Base-by-base conservation (phyloP, 1,139 yeast species). In the Candida anutae region DNA sequence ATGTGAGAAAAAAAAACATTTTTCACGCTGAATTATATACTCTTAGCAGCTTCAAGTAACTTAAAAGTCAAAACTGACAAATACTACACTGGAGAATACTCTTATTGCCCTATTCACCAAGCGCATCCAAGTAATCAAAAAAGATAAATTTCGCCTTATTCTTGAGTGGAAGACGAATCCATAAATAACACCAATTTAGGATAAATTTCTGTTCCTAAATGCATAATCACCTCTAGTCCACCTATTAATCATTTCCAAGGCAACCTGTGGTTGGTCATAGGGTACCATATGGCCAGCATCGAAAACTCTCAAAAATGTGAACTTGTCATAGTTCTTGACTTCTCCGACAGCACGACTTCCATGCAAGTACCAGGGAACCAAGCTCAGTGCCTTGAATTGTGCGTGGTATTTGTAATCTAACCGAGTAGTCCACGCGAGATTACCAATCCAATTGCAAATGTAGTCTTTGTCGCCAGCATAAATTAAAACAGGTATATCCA, bases 231-330 rank as follows among this genome's bases (percentile, higher is more conserved):
- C 78, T 27, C 50, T 48, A 32, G 81, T 53, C 95, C 95, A 85
- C 48, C 77, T 63, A 60, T 81, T 80, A 36, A 85, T 69, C 84
- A 85, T 76, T 33, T 74, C 83, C 39, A 80, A 65, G 5, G 93
- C 59, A 40, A 69, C 67, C 50, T 69, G 76, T 16, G 94, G 94
- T 57, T 81, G 90, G 52, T 85, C 84, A 43, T 59, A 77, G 15
- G 95, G 94, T 35, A 76, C 83, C 84, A 77, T 76, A 52, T 77
- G 85, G 14, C 84, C 84, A 32, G 80, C 83, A 39, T 69, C 77
- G 42, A 60, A 76, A 5, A 77, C 62, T 50, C 83, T 65, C 45
- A 76, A 56, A 55, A 73, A 77, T 3, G 83, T 73, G 38, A 77
- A 68, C 28, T 67, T 58, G 16, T 68, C 67, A 39, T 53, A 61